phyloP scores from a whole-genome alignment of 148 eudicot species.

The Fallopia convolvulus region DNA sequence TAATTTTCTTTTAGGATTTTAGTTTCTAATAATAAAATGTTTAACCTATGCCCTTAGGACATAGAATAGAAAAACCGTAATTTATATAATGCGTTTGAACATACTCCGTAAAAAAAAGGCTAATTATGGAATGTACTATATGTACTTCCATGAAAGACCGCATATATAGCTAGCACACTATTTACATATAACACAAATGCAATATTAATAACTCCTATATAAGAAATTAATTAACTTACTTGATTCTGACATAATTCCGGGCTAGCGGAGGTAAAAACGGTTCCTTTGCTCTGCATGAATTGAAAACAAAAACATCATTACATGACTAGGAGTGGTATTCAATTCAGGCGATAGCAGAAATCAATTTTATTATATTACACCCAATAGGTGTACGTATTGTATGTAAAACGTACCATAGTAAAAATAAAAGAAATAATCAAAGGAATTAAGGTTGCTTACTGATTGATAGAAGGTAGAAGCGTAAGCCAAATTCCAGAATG shows the following conservation, averaged over 20 bases:
- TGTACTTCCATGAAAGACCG: too few species aligned
- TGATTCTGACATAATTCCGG: constrained; percentile 70
- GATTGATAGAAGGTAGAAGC: constrained; percentile 58
- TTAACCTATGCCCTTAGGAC: too few species aligned
- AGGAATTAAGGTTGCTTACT: constrained; percentile 30
- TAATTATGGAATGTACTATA: not conserved
- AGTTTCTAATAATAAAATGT: too few species aligned
- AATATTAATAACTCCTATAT: not conserved
- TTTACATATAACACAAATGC: not conserved
- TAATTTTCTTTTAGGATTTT: too few species aligned
- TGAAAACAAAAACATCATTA: not conserved
- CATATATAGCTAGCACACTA: too few species aligned
- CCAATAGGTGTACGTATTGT: not conserved
- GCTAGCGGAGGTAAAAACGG: constrained; percentile 75
- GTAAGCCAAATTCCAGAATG: constrained; percentile 72
- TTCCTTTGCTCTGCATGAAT: constrained; percentile 45
- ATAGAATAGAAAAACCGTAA: too few species aligned
- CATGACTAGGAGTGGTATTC: not conserved
- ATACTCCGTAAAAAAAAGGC: not conserved
- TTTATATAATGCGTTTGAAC: too few species aligned
- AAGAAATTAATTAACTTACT: constrained; percentile 30
- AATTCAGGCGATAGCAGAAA: not conserved
- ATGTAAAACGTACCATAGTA: not conserved
- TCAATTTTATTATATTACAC: not conserved
- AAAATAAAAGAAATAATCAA: not conserved